phyloP scores from a whole-genome alignment of 805 yeast species.

The Candida ponderosae region DNA sequence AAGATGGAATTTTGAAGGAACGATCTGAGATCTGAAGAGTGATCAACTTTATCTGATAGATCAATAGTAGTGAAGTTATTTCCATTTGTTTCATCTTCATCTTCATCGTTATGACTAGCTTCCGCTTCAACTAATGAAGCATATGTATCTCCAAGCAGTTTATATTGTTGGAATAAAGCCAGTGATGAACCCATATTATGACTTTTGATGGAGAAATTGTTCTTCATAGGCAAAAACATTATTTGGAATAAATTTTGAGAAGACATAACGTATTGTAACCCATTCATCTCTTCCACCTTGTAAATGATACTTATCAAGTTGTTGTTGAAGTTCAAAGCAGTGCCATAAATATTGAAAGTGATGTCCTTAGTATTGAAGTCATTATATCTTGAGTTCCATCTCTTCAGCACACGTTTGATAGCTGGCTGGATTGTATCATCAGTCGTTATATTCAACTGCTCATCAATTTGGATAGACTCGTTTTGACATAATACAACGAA shows the following conservation, averaged over 20 bases:
- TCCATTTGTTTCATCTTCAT: not conserved
- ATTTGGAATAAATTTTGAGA: constrained; percentile 13
- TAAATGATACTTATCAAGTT: constrained; percentile 13
- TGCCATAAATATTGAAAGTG: constrained; percentile 10
- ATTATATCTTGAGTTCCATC: constrained; percentile 16
- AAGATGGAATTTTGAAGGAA: constrained; percentile 6
- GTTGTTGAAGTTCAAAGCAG: constrained; percentile 10
- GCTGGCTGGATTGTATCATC: constrained; percentile 10
- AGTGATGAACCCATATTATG: constrained; percentile 7
- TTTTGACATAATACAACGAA: constrained; percentile 6
- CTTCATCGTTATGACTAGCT: too few relatives aligned
- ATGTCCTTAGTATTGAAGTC: constrained; percentile 16
- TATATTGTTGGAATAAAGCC: constrained; percentile 15
- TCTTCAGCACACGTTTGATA: constrained; percentile 6
- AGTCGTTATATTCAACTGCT: not conserved
- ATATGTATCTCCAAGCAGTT: constrained; percentile 1
- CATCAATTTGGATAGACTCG: constrained; percentile 4
- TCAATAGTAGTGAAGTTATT: not conserved
- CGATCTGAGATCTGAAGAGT: constrained; percentile 3
- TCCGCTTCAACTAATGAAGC: too few relatives aligned
- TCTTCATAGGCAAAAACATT: constrained; percentile 9
- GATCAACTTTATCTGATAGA: not conserved
- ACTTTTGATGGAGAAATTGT: not conserved
- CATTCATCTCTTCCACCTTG: constrained; percentile 11
- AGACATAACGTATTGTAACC: constrained; percentile 15